Evolutionary conservation across 2,329 filamentous ascomycete species (phyloP).

Genomic region (Cytospora leucostoma): DNA sequence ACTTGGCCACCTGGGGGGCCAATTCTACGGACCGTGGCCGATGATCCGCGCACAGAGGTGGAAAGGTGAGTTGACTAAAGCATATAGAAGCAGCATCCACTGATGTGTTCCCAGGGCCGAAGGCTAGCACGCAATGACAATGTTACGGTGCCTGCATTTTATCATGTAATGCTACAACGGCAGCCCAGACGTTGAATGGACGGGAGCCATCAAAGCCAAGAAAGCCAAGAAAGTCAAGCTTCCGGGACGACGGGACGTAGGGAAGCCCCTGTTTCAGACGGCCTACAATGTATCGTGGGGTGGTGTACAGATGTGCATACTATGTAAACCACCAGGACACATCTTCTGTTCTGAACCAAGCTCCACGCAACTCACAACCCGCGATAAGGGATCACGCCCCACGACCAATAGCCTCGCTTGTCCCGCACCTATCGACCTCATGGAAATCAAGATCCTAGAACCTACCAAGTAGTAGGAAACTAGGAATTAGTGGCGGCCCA

Average conservation of each 20-base stretch:
- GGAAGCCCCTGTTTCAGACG: neutral
- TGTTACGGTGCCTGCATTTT: neutral
- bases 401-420: neutral
- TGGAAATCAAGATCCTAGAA: neutral
- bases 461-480: neutral
- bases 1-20: neutral
- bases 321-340: neutral
- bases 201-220: neutral
- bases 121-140: neutral
- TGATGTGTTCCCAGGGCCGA: too few relatives aligned
- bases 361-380: neutral
- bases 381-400: neutral
- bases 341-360: neutral
- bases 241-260: neutral
- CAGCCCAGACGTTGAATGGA: neutral
- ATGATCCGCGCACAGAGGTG: neutral
- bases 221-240: neutral
- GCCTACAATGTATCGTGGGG: neutral
- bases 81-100: neutral
- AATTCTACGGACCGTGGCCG: neutral
- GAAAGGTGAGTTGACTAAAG: neutral
- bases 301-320: too few relatives aligned
- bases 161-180: neutral
- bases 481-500: neutral
- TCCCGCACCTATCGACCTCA: neutral